Evolutionary conservation across 2,329 filamentous ascomycete species (phyloP), one percentile per base, ranked within the genome.

Genomic region (Fusarium algeriense): DNA sequence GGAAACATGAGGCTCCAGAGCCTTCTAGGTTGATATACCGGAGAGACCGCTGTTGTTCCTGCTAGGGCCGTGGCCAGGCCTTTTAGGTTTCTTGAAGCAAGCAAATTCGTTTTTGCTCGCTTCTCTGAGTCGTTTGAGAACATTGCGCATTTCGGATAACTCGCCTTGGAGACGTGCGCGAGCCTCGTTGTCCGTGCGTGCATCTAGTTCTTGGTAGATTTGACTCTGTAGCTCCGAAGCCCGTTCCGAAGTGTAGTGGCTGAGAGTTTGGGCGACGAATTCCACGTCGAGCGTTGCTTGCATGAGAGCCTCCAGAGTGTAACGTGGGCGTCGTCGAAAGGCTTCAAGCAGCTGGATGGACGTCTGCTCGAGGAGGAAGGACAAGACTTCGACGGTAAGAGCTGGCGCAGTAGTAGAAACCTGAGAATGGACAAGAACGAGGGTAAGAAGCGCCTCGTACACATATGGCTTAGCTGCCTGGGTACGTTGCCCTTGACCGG

Each of bases 271-370:
- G 2, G 95, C 93, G 62, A 98, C 91, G 78, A 99, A 98, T 81
- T 99, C 96, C 3, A 98, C 95, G 78, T 99, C 96, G 2, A 99
- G 89, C 0, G 96, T 99, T 3, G 97, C 97, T 82, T 99, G 97
- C 91, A 98, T 97, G 54, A 99, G 88, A 10, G 93, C 91, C 8
- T 92, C 86, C 1, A 99, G 89, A 3, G 90, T 88, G 82, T 96
- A 98, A 23, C 85, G 85, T 7, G 85, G 80, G 10, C 91, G 90
- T 38, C 80, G 88, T 85, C 83, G 84, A 85, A 98, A 97, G 0
- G 93, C 91, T 32, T 91, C 88, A 19, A 98, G 90, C n/a, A 98
- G 90, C 67, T 94, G 91, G 9, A 88, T 84, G 14, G 92, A 95
- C 14, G 92, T 88, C 77, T 94, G 90, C 78, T 97, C 94, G 41